phyloP scores from a whole-genome alignment of 768 basidiomycete genomes.

The Sistotremastrum suecicum region DNA sequence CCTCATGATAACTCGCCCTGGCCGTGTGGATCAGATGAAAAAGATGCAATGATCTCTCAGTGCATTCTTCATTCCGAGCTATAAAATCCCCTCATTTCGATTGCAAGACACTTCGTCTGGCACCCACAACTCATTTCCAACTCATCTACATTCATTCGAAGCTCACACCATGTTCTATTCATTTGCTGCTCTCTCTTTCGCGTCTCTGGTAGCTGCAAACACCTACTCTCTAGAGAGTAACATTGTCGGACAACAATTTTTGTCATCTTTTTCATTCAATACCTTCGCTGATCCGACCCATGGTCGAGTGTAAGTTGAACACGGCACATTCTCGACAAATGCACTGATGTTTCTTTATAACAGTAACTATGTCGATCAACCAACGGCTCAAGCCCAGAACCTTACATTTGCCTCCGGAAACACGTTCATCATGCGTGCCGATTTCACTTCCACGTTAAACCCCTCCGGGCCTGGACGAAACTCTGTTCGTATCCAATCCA shows the following conservation, averaged over 20 bases:
- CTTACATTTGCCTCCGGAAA: conserved; percentile 41
- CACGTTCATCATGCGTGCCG: conserved; percentile 42
- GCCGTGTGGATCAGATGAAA: too few relatives aligned
- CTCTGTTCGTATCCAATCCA: conserved; percentile 41
- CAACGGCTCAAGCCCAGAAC: conserved; percentile 37
- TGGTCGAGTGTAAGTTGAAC: conserved; percentile 42
- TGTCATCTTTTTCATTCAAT: conserved; percentile 34
- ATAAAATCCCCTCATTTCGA: too few relatives aligned
- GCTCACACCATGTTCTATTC: too few relatives aligned
- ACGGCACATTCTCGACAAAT: not conserved
- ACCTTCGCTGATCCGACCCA: conserved; percentile 47
- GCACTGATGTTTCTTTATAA: too few relatives aligned
- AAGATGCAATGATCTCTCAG: too few relatives aligned
- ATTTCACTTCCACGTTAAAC: conserved; percentile 32
- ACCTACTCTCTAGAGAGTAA: conserved; percentile 34
- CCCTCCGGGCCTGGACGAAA: conserved; percentile 40
- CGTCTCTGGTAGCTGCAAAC: too few relatives aligned
- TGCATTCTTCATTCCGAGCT: too few relatives aligned
- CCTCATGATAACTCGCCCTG: too few relatives aligned
- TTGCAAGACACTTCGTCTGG: too few relatives aligned
- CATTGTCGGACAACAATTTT: conserved; percentile 31
- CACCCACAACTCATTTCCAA: too few relatives aligned
- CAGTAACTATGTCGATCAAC: conserved; percentile 30
- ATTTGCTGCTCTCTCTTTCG: too few relatives aligned
- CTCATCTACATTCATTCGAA: too few relatives aligned